Evolutionary conservation across 768 basidiomycete species (phyloP).

Genomic region (Piloderma croceum): DNA sequence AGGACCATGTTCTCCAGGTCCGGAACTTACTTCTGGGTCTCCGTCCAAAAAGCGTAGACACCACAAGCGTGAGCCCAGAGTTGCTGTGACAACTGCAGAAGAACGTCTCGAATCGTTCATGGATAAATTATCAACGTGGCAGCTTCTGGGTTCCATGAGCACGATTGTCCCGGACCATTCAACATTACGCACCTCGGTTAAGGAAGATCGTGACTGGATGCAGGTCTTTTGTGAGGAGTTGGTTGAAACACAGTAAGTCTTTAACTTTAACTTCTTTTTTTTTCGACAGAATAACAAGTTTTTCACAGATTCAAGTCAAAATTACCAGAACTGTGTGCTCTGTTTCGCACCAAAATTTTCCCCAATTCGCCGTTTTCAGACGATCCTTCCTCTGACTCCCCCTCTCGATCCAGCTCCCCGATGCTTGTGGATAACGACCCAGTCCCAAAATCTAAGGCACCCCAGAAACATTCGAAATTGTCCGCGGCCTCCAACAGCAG

Average conservation of each 20-base stretch:
- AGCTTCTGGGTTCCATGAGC: constrained; percentile 44
- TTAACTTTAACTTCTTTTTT: neutral
- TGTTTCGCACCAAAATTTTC: constrained; percentile 65
- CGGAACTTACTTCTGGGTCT: constrained; percentile 11
- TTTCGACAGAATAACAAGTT: neutral
- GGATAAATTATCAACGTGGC: constrained; percentile 79
- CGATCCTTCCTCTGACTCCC: constrained; percentile 21
- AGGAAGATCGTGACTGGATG: constrained; percentile 59
- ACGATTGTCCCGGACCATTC: constrained; percentile 22
- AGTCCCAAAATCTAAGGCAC: too few species aligned
- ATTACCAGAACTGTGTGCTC: constrained; percentile 48
- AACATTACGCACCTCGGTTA: constrained; percentile 7
- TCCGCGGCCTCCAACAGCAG: too few species aligned
- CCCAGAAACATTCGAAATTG: too few species aligned
- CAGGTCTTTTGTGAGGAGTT: constrained; percentile 64
- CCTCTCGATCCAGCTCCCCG: constrained; percentile 6
- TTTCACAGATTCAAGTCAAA: constrained; percentile 46
- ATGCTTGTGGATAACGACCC: too few species aligned
- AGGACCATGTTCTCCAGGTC: constrained; percentile 28
- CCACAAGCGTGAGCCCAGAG: constrained; percentile 14
- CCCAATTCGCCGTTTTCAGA: constrained; percentile 57
- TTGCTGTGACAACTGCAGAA: constrained; percentile 24
- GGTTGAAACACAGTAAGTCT: constrained; percentile 56
- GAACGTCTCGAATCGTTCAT: constrained; percentile 67
- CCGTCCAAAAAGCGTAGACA: constrained; percentile 17